phyloP scores from a whole-genome alignment of 116 monocot genomes.

The Phalaenopsis hybrid region DNA sequence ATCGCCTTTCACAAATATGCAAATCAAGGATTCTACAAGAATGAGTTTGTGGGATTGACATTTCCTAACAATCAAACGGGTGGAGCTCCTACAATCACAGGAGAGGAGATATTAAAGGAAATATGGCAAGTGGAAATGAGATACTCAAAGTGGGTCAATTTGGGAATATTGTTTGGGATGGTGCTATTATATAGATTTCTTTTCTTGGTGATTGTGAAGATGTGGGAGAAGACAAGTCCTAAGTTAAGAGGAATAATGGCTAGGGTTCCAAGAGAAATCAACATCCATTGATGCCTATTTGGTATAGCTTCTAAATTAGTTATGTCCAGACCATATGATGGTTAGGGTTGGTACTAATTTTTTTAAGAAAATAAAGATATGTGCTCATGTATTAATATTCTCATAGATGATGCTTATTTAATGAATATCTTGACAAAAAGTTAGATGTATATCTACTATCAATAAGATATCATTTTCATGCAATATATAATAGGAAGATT shows the following conservation, averaged over 20 bases:
- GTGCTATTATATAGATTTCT: conserved; percentile 35
- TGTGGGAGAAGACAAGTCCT: conserved; percentile 31
- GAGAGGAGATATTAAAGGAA: conserved; percentile 32
- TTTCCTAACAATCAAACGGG: conserved; percentile 25
- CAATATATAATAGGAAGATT: too few relatives aligned
- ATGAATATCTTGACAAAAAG: too few relatives aligned
- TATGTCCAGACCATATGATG: too few relatives aligned
- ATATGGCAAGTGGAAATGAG: conserved; percentile 36
- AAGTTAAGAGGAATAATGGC: conserved; percentile 8
- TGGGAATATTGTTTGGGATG: conserved; percentile 47
- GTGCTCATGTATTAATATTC: too few relatives aligned
- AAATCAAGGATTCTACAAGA: conserved; percentile 51
- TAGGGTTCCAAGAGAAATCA: not conserved
- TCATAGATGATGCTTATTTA: too few relatives aligned
- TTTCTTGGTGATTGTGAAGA: conserved; percentile 43
- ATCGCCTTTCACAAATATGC: conserved; percentile 51
- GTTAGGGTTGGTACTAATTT: too few relatives aligned
- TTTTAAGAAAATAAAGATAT: too few relatives aligned
- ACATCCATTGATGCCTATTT: not conserved
- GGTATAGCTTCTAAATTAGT: too few relatives aligned
- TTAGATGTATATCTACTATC: too few relatives aligned
- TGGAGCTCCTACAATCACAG: conserved; percentile 16
- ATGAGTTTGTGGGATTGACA: conserved; percentile 44
- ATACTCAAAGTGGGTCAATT: conserved; percentile 59
- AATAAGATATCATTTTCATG: too few relatives aligned